Evolutionary conservation across 75 land plant genomes (phyloP), one percentile per base, ranked within the genome.

Genomic region (Pinus albicaulis): DNA sequence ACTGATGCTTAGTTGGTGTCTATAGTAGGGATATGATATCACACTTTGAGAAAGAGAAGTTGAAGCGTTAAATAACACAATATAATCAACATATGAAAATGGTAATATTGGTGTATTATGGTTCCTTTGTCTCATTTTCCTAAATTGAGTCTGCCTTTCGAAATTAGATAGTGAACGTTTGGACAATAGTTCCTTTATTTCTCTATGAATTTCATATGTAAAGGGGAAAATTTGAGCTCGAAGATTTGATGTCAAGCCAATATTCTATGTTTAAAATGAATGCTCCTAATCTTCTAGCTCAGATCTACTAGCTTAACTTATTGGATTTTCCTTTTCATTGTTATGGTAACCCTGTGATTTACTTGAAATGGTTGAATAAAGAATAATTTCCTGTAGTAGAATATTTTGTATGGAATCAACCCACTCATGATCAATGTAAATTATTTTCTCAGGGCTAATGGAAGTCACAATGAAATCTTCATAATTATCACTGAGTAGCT

Each of bases 21-120:
- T 68, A 68, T 38, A 52, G 3, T 5, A 68, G 23, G 52, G 48
- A 22, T 38, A 38, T 68, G 52, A 68, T 23, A n/a, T 20, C 13
- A 68, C 52, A 68, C 52, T 20, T 23, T 38, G 13, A 66, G 70
- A 41, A 20, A 38, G 38, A 66, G 48, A 68, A 38, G 36, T 22
- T 36, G 41, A 66, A 36, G 28, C 36, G 34, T 66, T n/a, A 36
- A 48, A 66, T 66, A 36, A 36, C n/a, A 36, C 44, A 66, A 66
- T 5, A 31, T 22, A 66, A 66, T 34, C 41, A 20, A 10, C 17
- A 17, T 0, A 0, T 1, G 1, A 28, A 28, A 28, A 0, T 36
- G 70, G 70, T 66, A 66, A 66, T 20, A 66, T 2, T 66, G 70
- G 17, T 41, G 36, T 34, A n/a, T 66, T 66, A 19, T 66, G 70